Evolutionary conservation across 164 flowering plant species (phyloP).

Genomic region (Chimonanthus salicifolius): DNA sequence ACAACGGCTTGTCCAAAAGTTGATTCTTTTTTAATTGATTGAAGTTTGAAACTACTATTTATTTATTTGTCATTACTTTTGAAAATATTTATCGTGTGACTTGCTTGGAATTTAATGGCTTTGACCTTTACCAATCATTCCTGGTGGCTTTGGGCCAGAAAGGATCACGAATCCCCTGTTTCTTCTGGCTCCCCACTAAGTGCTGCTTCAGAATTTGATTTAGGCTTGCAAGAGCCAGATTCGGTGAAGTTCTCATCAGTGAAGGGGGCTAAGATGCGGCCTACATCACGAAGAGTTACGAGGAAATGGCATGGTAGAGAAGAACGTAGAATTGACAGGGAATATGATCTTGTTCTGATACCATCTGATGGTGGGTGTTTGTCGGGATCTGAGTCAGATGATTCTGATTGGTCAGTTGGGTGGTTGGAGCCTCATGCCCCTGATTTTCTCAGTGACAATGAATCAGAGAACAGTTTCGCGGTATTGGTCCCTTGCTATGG

Average conservation of each 20-base stretch:
- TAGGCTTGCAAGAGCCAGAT: slow-evolving; percentile 24
- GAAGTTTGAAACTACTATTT: no score
- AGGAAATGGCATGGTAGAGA: slow-evolving; percentile 25
- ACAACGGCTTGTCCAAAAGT: no score
- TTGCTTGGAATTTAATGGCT: slow-evolving; percentile 25
- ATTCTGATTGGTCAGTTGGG: slow-evolving; percentile 84
- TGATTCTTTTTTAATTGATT: no score
- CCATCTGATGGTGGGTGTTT: slow-evolving; percentile 25
- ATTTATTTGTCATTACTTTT: no score
- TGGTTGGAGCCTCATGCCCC: no score
- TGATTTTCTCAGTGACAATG: no score
- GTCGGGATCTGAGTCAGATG: slow-evolving; percentile 85
- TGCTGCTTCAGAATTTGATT: slow-evolving; percentile 23
- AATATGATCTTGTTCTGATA: no score
- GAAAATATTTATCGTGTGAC: neutral
- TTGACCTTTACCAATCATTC: slow-evolving; percentile 33
- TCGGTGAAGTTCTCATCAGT: neutral
- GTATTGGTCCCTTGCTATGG: slow-evolving; percentile 88
- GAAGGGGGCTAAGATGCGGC: neutral
- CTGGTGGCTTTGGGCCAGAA: slow-evolving; percentile 38
- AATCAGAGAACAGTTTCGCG: slow-evolving; percentile 49
- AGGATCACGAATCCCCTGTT: slow-evolving; percentile 27
- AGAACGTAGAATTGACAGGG: no score
- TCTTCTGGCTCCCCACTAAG: slow-evolving; percentile 18
- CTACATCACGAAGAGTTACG: slow-evolving; percentile 46